Conservation (phyloP, 208 protist genomes). For the Wallacemonas sp. region DNA sequence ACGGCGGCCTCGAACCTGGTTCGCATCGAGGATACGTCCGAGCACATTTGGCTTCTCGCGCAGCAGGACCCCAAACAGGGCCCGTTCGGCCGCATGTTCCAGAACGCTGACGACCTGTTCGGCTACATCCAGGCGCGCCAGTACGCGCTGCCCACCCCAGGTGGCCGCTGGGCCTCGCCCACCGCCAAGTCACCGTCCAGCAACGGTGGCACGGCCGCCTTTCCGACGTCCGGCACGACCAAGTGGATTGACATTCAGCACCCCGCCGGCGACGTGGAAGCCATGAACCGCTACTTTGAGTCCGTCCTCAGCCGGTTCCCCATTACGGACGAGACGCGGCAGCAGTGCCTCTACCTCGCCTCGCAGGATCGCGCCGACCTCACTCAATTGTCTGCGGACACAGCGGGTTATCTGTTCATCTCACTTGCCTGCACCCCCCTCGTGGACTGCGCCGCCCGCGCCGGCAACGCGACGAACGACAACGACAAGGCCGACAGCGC, state of each 20-base stretch:
- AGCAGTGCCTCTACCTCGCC: slow-evolving; percentile 67
- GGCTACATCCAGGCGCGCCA: slow-evolving; percentile 38
- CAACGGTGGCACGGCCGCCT: neutral
- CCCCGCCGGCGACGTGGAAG: slow-evolving; percentile 19
- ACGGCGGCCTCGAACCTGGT: slow-evolving; percentile 37
- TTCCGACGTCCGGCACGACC: slow-evolving; percentile 13
- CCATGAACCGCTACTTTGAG: slow-evolving; percentile 30
- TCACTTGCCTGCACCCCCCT: slow-evolving; percentile 76
- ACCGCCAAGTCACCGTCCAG: neutral
- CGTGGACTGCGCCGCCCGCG: slow-evolving; percentile 4
- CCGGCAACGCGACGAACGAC: neutral
- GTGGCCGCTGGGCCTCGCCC: neutral
- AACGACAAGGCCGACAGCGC: neutral
- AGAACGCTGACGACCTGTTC: slow-evolving; percentile 39
- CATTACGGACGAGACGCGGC: slow-evolving; percentile 52
- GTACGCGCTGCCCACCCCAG: slow-evolving; percentile 29
- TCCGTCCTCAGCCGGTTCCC: slow-evolving; percentile 67
- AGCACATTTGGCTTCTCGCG: slow-evolving; percentile 81
- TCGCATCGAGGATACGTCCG: slow-evolving; percentile 48
- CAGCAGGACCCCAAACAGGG: slow-evolving; percentile 33
- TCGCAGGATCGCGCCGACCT: slow-evolving; percentile 57
- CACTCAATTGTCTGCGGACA: slow-evolving; percentile 28
- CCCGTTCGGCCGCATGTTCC: slow-evolving; percentile 68
- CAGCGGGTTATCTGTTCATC: slow-evolving; percentile 66
- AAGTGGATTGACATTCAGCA: slow-evolving; percentile 88